phyloP scores from a whole-genome alignment of 2,329 filamentous ascomycete species.

The Arthrocladium fulminans region DNA sequence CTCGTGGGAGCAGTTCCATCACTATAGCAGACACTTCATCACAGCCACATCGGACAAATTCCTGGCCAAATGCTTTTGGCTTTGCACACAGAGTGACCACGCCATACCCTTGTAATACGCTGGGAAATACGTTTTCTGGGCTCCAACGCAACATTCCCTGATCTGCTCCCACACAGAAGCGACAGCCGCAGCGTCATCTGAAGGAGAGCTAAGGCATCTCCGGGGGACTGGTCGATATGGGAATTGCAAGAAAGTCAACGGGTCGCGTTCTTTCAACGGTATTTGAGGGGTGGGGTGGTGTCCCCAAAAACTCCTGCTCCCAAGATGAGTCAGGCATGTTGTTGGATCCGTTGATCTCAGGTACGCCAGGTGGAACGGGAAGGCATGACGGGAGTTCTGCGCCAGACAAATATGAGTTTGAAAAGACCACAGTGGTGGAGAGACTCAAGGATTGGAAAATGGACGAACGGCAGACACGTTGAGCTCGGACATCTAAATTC shows the following conservation, averaged over 20 bases:
- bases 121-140: background rate
- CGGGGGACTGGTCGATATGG: background rate
- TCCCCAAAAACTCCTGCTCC: background rate
- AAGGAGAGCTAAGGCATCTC: background rate
- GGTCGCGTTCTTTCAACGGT: constrained; percentile 1
- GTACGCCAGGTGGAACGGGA: background rate
- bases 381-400: no score
- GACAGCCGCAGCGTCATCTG: background rate
- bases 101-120: background rate
- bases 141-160: background rate
- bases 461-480: no score
- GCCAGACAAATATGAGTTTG: no score
- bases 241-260: background rate
- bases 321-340: background rate
- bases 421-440: no score
- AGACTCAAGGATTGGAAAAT: no score
- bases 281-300: background rate
- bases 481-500: no score
- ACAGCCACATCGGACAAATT: background rate
- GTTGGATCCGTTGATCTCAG: background rate
- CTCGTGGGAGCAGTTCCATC: background rate
- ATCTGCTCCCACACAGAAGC: constrained; percentile 1
- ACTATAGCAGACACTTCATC: constrained; percentile 1
- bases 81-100: background rate
- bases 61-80: background rate